These are phyloP conservation scores for Rhodomyrtus psidioides DNA, from an alignment of 441 rosid species.

Conservation along the genomic window DNA sequence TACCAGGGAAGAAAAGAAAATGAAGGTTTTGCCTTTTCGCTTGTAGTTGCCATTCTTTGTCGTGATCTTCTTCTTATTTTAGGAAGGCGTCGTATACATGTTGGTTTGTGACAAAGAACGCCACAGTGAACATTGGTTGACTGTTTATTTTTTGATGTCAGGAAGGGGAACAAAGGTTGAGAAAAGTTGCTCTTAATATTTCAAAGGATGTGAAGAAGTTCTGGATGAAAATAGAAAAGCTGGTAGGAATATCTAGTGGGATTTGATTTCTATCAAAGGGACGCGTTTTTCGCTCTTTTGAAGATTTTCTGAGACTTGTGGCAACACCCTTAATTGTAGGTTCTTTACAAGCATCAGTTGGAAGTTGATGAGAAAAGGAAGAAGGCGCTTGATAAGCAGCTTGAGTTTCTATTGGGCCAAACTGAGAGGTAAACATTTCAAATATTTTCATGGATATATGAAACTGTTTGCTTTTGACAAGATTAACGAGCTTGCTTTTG, in stretches of 20 bases:
- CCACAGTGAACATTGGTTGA: neutral
- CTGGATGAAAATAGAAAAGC: slow-evolving; percentile 97
- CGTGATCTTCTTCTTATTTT: neutral
- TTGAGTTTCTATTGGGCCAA: slow-evolving; percentile 95
- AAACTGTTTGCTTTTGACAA: neutral
- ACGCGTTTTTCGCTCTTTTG: neutral
- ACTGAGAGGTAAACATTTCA: slow-evolving; percentile 70
- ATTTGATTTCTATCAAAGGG: slow-evolving; percentile 6
- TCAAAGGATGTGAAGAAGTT: slow-evolving; percentile 96
- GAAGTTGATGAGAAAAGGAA: slow-evolving; percentile 96
- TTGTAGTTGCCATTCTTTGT: neutral
- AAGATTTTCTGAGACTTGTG: neutral
- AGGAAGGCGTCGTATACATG: neutral
- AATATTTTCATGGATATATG: neutral
- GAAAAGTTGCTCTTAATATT: slow-evolving; percentile 87
- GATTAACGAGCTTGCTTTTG: neutral
- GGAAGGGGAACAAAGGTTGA: slow-evolving; percentile 92
- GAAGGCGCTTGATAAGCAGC: slow-evolving; percentile 96
- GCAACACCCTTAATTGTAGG: slow-evolving; percentile 34
- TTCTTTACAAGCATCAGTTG: slow-evolving; percentile 94
- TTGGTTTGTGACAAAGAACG: neutral
- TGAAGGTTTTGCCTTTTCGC: slow-evolving; percentile 55
- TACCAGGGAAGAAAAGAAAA: slow-evolving; percentile 88
- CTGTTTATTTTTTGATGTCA: slow-evolving; percentile 19
- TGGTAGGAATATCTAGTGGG: slow-evolving; percentile 43